A percentile compares a stretch with the other conserved stretches of the same genome.
These are phyloP conservation scores for Glaciozyma antarctica DNA, from an alignment of 768 basidiomycete genomes.

Conservation along the genomic window DNA sequence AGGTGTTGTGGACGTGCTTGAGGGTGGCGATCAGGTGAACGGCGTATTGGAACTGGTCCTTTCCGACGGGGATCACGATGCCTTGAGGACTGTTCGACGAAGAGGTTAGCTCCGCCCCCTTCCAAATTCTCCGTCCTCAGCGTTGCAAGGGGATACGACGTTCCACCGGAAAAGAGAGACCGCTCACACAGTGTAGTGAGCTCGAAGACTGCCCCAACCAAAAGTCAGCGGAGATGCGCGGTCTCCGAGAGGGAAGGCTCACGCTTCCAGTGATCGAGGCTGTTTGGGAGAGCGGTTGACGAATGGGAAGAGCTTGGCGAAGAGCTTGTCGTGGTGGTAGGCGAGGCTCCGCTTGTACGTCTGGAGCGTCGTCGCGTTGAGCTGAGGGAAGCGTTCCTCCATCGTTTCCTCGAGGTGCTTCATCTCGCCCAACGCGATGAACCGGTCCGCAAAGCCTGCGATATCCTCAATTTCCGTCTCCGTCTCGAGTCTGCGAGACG, in stretches of 20 bases:
- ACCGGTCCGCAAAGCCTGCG: background rate
- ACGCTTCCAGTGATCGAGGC: constrained; percentile 5
- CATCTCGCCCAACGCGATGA: constrained; percentile 10
- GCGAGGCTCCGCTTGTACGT: constrained; percentile 20
- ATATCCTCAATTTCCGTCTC: background rate
- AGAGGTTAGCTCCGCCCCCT: too few relatives aligned
- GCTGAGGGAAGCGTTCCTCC: constrained; percentile 12
- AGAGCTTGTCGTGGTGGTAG: constrained; percentile 23
- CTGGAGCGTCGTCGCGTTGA: constrained; percentile 15
- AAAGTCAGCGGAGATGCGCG: background rate
- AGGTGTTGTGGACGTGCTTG: constrained; percentile 29
- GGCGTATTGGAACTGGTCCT: constrained; percentile 25
- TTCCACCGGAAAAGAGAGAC: background rate
- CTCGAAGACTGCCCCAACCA: background rate
- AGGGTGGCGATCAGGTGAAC: constrained; percentile 29
- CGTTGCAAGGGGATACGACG: too few relatives aligned
- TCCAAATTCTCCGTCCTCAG: too few relatives aligned
- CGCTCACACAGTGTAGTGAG: background rate
- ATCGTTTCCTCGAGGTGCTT: constrained; percentile 8
- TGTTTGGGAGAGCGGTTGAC: constrained; percentile 9
- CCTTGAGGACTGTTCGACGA: background rate
- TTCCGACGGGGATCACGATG: constrained; percentile 25
- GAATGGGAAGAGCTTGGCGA: constrained; percentile 22
- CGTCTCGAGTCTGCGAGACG: background rate
- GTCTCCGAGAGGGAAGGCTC: background rate